phyloP scores from a whole-genome alignment of 139 green algal species.

The Edaphochlamys debaryana region DNA sequence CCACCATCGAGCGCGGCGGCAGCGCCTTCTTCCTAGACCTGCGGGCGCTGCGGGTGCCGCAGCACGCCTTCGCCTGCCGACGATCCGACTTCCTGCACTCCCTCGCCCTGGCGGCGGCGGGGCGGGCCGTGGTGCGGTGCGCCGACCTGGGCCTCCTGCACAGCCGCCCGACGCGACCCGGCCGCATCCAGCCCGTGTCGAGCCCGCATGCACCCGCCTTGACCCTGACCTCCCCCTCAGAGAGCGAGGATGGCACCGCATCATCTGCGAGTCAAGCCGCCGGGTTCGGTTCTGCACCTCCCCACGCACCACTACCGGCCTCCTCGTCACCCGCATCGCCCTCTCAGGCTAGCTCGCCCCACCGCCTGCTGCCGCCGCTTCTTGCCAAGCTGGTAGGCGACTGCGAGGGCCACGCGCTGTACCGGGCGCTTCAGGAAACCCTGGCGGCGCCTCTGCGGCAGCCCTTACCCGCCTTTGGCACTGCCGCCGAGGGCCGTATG shows the following conservation, averaged over 20 bases:
- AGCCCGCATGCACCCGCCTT: too few relatives aligned
- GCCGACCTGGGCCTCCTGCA: conserved; percentile 22
- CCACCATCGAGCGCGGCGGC: conserved; percentile 27
- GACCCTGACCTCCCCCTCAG: too few relatives aligned
- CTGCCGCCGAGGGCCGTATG: too few relatives aligned
- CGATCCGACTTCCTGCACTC: conserved; percentile 47
- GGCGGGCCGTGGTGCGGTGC: conserved; percentile 27
- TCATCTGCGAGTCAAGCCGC: too few relatives aligned
- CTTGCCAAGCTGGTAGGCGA: conserved; percentile 11
- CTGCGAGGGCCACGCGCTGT: conserved; percentile 17
- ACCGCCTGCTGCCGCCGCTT: background rate
- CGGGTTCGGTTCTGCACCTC: too few relatives aligned
- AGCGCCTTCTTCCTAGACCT: conserved; percentile 35
- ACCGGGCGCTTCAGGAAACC: conserved; percentile 15
- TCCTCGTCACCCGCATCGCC: too few relatives aligned
- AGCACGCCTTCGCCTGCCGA: conserved; percentile 14
- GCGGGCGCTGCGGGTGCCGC: conserved; percentile 3
- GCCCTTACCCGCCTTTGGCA: too few relatives aligned
- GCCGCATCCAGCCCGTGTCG: too few relatives aligned
- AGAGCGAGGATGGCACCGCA: too few relatives aligned
- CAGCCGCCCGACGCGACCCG: too few relatives aligned
- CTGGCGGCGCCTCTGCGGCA: too few relatives aligned
- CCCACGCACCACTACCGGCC: too few relatives aligned
- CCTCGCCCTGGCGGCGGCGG: conserved; percentile 4
- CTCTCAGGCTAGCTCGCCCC: background rate